Conservation (phyloP, 768 basidiomycete genomes). For the Cystofilobasidium ferigula region DNA sequence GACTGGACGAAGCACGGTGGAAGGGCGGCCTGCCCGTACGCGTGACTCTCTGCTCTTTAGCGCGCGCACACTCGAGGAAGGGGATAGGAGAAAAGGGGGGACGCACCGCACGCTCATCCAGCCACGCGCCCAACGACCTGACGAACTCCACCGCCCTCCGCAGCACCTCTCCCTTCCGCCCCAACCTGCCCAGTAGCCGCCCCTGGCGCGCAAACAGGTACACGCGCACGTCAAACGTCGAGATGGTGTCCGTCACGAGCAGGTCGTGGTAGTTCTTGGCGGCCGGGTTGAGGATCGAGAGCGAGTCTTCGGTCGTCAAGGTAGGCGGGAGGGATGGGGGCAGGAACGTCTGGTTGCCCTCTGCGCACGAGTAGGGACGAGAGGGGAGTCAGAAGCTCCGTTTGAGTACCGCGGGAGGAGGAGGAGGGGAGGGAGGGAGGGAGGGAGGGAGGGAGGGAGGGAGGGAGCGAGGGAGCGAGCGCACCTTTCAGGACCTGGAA, state of each 20-base stretch:
- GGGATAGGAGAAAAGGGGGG: constrained; percentile 8
- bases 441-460: not conserved
- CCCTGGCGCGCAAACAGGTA: constrained; percentile 85
- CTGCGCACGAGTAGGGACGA: constrained; percentile 57
- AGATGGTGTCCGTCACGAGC: constrained; percentile 78
- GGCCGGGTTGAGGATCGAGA: constrained; percentile 61
- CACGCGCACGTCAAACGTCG: constrained; percentile 82
- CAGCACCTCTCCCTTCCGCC: constrained; percentile 58
- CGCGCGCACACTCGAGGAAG: not conserved
- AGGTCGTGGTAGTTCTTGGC: constrained; percentile 82
- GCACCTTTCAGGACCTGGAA: constrained; percentile 40
- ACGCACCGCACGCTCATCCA: constrained; percentile 64
- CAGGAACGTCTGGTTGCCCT: constrained; percentile 55
- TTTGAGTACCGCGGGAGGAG: not conserved
- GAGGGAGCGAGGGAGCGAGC: not conserved
- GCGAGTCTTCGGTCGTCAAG: constrained; percentile 53
- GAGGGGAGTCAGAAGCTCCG: constrained; percentile 27
- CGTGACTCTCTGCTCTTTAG: not conserved
- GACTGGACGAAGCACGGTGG: constrained; percentile 67
- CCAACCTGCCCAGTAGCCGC: constrained; percentile 57
- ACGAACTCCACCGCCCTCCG: constrained; percentile 64
- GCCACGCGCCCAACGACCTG: constrained; percentile 57
- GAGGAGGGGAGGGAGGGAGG: not conserved
- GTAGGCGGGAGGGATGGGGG: not conserved
- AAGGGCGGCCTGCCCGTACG: constrained; percentile 39